Conservation (phyloP, 257 asterid species). For the Salvia splendens region DNA sequence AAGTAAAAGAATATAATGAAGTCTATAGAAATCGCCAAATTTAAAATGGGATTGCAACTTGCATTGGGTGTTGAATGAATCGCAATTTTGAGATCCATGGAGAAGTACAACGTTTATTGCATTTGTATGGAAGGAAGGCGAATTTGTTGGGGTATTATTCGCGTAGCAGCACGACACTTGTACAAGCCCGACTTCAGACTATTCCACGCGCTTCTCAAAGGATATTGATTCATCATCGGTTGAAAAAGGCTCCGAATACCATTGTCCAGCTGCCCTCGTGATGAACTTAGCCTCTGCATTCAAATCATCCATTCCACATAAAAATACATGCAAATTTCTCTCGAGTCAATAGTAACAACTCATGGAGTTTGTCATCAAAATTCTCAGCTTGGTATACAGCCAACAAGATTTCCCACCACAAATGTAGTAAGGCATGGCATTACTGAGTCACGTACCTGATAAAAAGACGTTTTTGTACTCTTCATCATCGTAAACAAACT, state of each 20-base stretch:
- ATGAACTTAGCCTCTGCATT: conserved; percentile 72
- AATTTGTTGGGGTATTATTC: no score
- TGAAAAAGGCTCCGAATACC: conserved; percentile 58
- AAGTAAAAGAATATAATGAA: not conserved
- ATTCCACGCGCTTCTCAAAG: no score
- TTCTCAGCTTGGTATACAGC: not conserved
- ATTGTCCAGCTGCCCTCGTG: conserved; percentile 53
- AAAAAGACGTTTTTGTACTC: conserved; percentile 80
- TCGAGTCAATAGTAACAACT: not conserved
- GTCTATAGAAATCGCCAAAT: no score
- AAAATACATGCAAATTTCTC: not conserved
- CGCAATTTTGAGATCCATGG: no score
- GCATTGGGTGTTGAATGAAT: no score
- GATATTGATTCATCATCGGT: conserved; percentile 20
- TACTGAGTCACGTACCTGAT: conserved; percentile 58
- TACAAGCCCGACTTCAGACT: no score
- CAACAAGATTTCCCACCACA: not conserved
- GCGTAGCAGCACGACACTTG: no score
- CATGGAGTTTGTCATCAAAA: not conserved
- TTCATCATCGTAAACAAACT: conserved; percentile 78
- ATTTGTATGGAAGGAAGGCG: not conserved
- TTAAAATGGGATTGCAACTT: no score
- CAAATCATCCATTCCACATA: no score
- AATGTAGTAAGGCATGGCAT: not conserved
- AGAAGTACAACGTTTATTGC: not conserved